These are phyloP conservation scores for Colletotrichum abscissum DNA, from an alignment of 2,329 filamentous ascomycete species.

Conservation along the genomic window DNA sequence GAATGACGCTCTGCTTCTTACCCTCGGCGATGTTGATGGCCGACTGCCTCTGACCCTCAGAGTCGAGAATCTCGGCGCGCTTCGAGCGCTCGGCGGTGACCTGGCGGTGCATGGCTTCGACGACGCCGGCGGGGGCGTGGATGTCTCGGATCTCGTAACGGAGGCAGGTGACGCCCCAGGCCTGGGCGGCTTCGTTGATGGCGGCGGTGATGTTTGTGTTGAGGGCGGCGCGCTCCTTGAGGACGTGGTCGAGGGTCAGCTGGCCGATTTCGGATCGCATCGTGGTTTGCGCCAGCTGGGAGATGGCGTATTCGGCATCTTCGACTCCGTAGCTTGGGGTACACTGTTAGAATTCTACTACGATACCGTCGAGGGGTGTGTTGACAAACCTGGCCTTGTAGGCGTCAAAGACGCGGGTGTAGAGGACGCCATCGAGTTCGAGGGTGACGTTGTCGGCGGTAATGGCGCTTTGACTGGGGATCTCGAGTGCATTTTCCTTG, in stretches of 20 bases:
- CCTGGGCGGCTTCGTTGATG: slow-evolving; percentile 97
- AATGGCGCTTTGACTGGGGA: slow-evolving; percentile 96
- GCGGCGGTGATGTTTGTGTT: slow-evolving; percentile 99
- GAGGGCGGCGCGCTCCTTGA: slow-evolving; percentile 95
- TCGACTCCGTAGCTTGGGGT: slow-evolving; percentile 90
- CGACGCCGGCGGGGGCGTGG: slow-evolving; percentile 91
- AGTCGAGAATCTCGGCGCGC: slow-evolving; percentile 96
- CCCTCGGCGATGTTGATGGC: slow-evolving; percentile 99
- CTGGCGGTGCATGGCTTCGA: slow-evolving; percentile 98
- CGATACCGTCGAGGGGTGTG: neutral
- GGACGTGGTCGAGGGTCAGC: slow-evolving; percentile 93
- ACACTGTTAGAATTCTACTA: slow-evolving; percentile 5
- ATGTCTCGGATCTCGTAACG: slow-evolving; percentile 99
- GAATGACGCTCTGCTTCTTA: slow-evolving; percentile 94
- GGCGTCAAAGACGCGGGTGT: slow-evolving; percentile 95
- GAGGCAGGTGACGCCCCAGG: slow-evolving; percentile 96
- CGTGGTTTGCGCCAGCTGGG: slow-evolving; percentile 96
- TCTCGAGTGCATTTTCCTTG: slow-evolving; percentile 96
- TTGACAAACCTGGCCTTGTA: slow-evolving; percentile 87
- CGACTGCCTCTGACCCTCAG: slow-evolving; percentile 94
- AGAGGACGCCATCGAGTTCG: slow-evolving; percentile 94
- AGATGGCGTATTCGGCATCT: slow-evolving; percentile 98
- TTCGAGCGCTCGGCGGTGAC: slow-evolving; percentile 98
- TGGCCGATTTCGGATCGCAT: slow-evolving; percentile 99
- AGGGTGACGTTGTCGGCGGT: slow-evolving; percentile 98